Percentiles rank a stretch among this genome's conserved stretches.
Conservation (phyloP, 176 grass and related monocot species). For the Eleusine coracana region DNA sequence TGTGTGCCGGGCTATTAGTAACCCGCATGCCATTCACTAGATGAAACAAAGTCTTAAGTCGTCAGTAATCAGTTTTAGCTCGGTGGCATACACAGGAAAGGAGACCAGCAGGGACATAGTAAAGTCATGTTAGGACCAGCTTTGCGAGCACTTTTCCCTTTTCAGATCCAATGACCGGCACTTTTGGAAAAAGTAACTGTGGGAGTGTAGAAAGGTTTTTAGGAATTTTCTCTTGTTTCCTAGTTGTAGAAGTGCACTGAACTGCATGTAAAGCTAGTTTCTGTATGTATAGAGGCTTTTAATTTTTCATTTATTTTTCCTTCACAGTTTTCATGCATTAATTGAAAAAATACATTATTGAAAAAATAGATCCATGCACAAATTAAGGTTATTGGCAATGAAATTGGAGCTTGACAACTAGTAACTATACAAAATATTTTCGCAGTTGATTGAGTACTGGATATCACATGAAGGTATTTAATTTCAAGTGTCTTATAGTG, state of each 20-base stretch:
- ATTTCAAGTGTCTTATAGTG: neutral
- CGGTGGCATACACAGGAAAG: neutral
- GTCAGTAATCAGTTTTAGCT: conserved; percentile 1
- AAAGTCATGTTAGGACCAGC: conserved; percentile 57
- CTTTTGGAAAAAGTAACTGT: conserved; percentile 50
- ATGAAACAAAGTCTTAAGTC: neutral
- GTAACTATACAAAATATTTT: neutral
- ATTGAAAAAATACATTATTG: neutral
- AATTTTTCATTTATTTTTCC: neutral
- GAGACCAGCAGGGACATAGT: conserved; percentile 25
- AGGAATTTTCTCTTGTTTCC: conserved; percentile 29
- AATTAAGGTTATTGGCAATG: neutral
- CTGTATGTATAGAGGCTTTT: neutral
- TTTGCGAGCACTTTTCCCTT: conserved; percentile 56
- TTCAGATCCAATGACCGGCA: conserved; percentile 55
- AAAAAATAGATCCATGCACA: neutral
- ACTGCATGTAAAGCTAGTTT: conserved; percentile 4
- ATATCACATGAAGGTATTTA: neutral
- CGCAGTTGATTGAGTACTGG: neutral
- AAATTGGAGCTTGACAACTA: neutral
- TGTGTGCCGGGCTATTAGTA: neutral
- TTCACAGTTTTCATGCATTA: neutral
- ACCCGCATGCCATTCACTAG: neutral
- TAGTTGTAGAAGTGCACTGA: conserved; percentile 26
- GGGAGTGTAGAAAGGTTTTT: conserved; percentile 32